Percentiles rank a stretch among this genome's conserved stretches.
phyloP scores from a whole-genome alignment of 345 rosid species.

The Arabis alpina region DNA sequence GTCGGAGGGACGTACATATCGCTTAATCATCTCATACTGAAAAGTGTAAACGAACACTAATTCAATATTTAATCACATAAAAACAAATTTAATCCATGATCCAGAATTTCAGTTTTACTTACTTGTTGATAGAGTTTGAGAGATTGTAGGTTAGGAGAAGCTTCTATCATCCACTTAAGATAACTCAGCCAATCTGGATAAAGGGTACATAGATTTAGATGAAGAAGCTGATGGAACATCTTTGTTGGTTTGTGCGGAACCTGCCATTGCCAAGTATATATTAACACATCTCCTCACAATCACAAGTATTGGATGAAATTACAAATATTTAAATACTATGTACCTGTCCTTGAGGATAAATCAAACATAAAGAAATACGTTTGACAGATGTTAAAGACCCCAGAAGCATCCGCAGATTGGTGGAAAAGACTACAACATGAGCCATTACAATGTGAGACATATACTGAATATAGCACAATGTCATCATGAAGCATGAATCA shows the following conservation, averaged over 20 bases:
- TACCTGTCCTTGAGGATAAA: constrained; percentile 7
- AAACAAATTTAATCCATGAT: too few relatives aligned
- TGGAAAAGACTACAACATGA: background rate
- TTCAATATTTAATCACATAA: too few relatives aligned
- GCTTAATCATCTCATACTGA: too few relatives aligned
- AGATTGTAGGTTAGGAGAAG: too few relatives aligned
- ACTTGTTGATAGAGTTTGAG: too few relatives aligned
- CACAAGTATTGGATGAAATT: background rate
- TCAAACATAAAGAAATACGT: constrained; percentile 1
- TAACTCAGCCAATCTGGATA: background rate
- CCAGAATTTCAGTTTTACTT: too few relatives aligned
- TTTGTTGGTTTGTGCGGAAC: background rate
- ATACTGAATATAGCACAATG: background rate
- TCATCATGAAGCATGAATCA: background rate
- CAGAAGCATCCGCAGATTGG: background rate
- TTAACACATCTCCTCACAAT: background rate
- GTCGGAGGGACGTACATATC: too few relatives aligned
- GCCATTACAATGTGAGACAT: constrained; percentile 7
- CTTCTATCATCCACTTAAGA: background rate
- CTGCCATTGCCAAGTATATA: background rate
- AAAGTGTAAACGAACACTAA: too few relatives aligned
- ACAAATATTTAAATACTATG: background rate
- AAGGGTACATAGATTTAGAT: background rate
- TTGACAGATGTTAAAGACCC: constrained; percentile 5
- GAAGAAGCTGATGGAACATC: background rate